Evolutionary conservation across 306 rosid species (phyloP), one percentile per base, ranked within the genome.

Genomic region (Lotus japonicus): DNA sequence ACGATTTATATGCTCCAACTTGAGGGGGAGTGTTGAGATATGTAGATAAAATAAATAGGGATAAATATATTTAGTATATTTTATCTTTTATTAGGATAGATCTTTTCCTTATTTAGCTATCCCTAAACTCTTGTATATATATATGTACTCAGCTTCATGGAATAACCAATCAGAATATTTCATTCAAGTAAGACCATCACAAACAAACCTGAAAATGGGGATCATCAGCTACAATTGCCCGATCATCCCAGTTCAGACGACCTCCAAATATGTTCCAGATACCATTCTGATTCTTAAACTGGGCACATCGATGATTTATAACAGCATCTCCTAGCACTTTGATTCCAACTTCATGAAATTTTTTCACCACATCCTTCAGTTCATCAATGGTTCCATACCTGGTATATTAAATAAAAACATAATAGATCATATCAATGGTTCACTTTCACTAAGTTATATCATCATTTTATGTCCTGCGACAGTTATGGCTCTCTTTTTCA

Each of bases 261-360:
- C 99, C 99, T 65, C 99, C 99, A 87, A 76, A 95, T 66, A 86
- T 74, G 81, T 95, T 95, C 99, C 99, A 95, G 70, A 91, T 76
- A 80, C 99, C 99, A 78, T 91, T 95, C 78, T 83, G 77, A 84
- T 95, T 91, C 82, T 83, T 12, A 67, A 1, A 79, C 7, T 95
- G 80, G 49, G 99, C 99, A 79, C 99, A 95, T 9, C 99, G 99
- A 78, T 95, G 99, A 83, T 95, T 95, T 68, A 90, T 79, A 84
- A 95, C 99, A 71, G n/a, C 97, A 84, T 95, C 99, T 79, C 97
- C 99, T 17, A 90, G 90, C 67, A 83, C 91, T 84, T 67, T 88
- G 12, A 95, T 76, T 72, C 92, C 97, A 58, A 54, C 76, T 35
- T 76, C 72, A 65, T 89, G 99, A 68, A 90, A 85, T 31, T 2